A percentile compares a stretch with the other conserved stretches of the same genome.
Evolutionary conservation across 1,139 yeast species (phyloP).

Genomic region (Candida tetrigidarum): DNA sequence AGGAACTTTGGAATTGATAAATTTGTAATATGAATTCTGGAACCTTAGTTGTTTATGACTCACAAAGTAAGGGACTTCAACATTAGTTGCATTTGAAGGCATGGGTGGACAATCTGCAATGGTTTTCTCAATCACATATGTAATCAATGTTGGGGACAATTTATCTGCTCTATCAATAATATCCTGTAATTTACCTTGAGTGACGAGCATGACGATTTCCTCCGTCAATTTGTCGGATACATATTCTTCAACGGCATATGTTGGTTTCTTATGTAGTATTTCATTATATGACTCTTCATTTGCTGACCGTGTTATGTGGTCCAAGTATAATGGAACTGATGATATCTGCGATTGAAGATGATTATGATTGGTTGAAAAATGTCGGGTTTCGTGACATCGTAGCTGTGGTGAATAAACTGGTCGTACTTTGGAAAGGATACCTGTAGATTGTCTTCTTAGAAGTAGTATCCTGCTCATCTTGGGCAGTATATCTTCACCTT

Average conservation of each 20-base stretch:
- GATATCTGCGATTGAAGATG: not conserved
- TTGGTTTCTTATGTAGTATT: not conserved
- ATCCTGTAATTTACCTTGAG: not conserved
- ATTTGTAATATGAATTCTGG: slow-evolving; percentile 10
- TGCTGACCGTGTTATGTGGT: not conserved
- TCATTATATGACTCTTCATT: not conserved
- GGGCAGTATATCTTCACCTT: too few relatives aligned
- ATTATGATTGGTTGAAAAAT: slow-evolving; percentile 3
- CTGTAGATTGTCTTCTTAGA: not conserved
- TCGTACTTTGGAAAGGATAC: not conserved
- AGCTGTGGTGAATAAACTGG: not conserved
- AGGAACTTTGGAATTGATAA: slow-evolving; percentile 13
- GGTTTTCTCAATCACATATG: slow-evolving; percentile 5
- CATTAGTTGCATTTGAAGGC: not conserved
- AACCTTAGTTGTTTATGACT: slow-evolving; percentile 1
- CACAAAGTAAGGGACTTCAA: slow-evolving; percentile 10
- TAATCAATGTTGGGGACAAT: slow-evolving; percentile 4
- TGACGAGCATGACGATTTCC: not conserved
- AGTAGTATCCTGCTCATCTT: not conserved
- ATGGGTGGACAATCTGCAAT: slow-evolving; percentile 10
- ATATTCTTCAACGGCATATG: not conserved
- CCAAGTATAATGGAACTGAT: not conserved
- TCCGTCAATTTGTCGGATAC: not conserved
- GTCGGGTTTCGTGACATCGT: not conserved
- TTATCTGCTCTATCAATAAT: not conserved